Evolutionary conservation across 2,329 filamentous ascomycete genomes (phyloP), one percentile per base, ranked within the genome.

Genomic region (Knufia fluminis): DNA sequence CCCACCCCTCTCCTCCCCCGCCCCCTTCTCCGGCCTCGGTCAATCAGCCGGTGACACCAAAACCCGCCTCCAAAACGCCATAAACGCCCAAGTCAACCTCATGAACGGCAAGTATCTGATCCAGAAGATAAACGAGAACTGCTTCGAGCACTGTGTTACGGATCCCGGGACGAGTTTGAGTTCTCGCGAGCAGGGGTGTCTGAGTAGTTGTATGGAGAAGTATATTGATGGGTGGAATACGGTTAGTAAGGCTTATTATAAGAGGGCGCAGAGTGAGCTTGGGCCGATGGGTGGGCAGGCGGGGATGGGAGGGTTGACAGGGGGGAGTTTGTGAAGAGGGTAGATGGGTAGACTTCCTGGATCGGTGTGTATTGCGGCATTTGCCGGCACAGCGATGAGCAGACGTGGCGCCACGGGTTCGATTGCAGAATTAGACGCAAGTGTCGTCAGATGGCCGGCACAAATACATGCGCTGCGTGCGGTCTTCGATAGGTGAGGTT

Each of bases 151-250:
- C 65, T 91, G 86, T 67, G 71, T 90, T 14, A 74, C 83, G 44
- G 81, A 83, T 62, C 83, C 86, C 48, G 82, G 83, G 51, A 66
- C 74, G 44, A 80, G 78, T 48, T 69, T 90, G 49, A 82, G 81
- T 44, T 78, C 75, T 67, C 68, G 76, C 67, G 86, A 91, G 66
- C 73, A 80, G 62, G 73, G 77, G 19, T 91, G 86, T 71, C 75
- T 86, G 62, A 85, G 77, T 17, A 74, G 77, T 53, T 91, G 86
- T 72, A 86, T 89, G 79, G 85, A 90, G 61, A 90, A 90, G 68
- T 91, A 90, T 74, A 86, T 90, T 74, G 71, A 75, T 26, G 77
- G 84, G 9, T 91, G 86, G 86, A 89, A 89, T 69, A 71, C 77
- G 55, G 81, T 86, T 61, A 85, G 82, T 70, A 67, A 74, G 42